phyloP scores from a whole-genome alignment of 2,329 filamentous ascomycete species.

The Nakataea oryzae region DNA sequence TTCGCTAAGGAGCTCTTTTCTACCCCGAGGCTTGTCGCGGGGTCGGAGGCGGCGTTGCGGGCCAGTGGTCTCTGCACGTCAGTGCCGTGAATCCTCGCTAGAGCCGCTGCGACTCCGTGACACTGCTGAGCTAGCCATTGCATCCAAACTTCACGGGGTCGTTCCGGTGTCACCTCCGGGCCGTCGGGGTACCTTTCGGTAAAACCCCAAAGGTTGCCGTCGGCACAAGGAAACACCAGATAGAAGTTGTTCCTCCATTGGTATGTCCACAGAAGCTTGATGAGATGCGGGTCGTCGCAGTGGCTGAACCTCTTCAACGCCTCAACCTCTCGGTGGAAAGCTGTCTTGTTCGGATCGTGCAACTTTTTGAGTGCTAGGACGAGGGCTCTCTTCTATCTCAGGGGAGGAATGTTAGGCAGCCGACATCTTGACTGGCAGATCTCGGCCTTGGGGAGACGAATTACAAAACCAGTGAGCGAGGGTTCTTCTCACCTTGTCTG shows the following conservation, averaged over 20 bases:
- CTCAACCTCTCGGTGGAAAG: slow-evolving; percentile 9
- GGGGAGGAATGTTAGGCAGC: not conserved
- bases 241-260: slow-evolving; percentile 5
- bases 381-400: not conserved
- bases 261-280: slow-evolving; percentile 10
- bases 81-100: not conserved
- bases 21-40: not conserved
- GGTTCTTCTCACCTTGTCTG: not conserved
- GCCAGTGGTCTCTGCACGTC: not conserved
- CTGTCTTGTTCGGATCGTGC: not conserved
- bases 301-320: slow-evolving; percentile 10
- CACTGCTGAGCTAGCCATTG: slow-evolving; percentile 10
- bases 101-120: slow-evolving; percentile 5
- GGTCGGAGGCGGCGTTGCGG: not conserved
- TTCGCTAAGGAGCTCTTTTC: not conserved
- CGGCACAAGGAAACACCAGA: slow-evolving; percentile 11
- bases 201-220: slow-evolving; percentile 5
- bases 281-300: slow-evolving; percentile 7
- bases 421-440: too few relatives aligned
- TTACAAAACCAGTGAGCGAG: too few relatives aligned
- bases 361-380: not conserved
- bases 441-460: too few relatives aligned
- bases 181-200: not conserved
- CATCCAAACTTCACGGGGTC: not conserved
- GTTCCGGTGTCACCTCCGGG: not conserved